Evolutionary conservation across 768 basidiomycete species (phyloP).

Genomic region (Clavaria fumosa): DNA sequence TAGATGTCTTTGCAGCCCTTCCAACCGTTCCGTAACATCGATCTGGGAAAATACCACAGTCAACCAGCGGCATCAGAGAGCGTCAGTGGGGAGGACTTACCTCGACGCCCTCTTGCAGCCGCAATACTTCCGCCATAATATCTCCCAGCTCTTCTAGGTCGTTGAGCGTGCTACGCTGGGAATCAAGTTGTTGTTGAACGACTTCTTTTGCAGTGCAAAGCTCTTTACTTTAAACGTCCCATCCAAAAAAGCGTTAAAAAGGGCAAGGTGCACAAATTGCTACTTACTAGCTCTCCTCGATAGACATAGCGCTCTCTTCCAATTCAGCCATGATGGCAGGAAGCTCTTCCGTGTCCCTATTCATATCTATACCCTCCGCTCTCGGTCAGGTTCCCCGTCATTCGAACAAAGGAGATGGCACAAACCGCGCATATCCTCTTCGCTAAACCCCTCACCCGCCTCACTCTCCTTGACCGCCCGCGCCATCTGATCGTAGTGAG

Average conservation of each 20-base stretch:
- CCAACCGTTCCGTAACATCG: constrained; percentile 38
- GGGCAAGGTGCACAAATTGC: no score
- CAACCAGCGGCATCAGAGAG: not conserved
- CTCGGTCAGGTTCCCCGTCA: no score
- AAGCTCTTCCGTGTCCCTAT: constrained; percentile 65
- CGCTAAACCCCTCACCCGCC: constrained; percentile 46
- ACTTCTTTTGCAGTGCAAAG: constrained; percentile 29
- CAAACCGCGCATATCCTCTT: constrained; percentile 56
- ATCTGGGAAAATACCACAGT: constrained; percentile 18
- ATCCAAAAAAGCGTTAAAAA: no score
- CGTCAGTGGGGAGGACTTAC: constrained; percentile 19
- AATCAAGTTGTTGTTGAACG: constrained; percentile 32
- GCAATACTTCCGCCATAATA: constrained; percentile 67
- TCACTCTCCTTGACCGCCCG: constrained; percentile 51
- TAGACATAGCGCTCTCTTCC: constrained; percentile 37
- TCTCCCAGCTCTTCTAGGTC: constrained; percentile 66
- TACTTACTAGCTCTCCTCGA: constrained; percentile 44
- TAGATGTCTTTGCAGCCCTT: constrained; percentile 43
- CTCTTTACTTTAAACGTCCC: no score
- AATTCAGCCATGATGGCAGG: constrained; percentile 61
- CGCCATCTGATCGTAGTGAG: constrained; percentile 69
- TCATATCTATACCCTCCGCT: no score
- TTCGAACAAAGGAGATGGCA: not conserved
- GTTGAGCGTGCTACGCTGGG: constrained; percentile 34
- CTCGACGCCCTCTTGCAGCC: constrained; percentile 53